Conservation (phyloP, 2,329 filamentous ascomycete species). For the Ramularia collo-cygni region DNA sequence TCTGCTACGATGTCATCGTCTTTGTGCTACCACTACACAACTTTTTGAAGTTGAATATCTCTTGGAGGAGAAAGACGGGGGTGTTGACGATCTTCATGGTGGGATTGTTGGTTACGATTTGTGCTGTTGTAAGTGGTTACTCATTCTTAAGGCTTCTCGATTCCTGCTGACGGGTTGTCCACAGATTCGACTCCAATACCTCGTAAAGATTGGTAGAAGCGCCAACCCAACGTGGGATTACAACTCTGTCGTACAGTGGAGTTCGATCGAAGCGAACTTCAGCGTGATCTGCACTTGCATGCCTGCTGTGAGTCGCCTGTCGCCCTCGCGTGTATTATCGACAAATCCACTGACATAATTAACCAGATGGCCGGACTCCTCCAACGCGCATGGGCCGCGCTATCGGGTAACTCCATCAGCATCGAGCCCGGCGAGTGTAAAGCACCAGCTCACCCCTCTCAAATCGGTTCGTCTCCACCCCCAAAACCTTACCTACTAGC, state of each 20-base stretch:
- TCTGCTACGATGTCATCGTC: conserved; percentile 18
- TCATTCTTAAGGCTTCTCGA: background rate
- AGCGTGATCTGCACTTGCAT: conserved; percentile 16
- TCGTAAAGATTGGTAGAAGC: conserved; percentile 14
- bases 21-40: conserved; percentile 18
- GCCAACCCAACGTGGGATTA: conserved; percentile 17
- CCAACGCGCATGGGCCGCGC: conserved; percentile 13
- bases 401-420: conserved; percentile 10
- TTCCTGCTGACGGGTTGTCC: background rate
- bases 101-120: conserved; percentile 14
- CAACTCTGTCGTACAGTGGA: conserved; percentile 13
- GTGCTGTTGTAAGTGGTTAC: conserved; percentile 11
- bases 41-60: conserved; percentile 18
- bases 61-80: conserved; percentile 14
- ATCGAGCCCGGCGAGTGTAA: conserved; percentile 9
- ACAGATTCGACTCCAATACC: conserved; percentile 16
- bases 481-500: no score
- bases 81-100: conserved; percentile 17
- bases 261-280: conserved; percentile 15
- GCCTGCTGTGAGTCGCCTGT: no score
- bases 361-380: conserved; percentile 15
- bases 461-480: no score
- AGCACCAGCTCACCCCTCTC: conserved; percentile 13
- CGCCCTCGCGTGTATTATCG: no score
- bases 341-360: no score